These are phyloP conservation scores for Fusarium graminum DNA, from an alignment of 2,329 filamentous ascomycete genomes.

Conservation along the genomic window DNA sequence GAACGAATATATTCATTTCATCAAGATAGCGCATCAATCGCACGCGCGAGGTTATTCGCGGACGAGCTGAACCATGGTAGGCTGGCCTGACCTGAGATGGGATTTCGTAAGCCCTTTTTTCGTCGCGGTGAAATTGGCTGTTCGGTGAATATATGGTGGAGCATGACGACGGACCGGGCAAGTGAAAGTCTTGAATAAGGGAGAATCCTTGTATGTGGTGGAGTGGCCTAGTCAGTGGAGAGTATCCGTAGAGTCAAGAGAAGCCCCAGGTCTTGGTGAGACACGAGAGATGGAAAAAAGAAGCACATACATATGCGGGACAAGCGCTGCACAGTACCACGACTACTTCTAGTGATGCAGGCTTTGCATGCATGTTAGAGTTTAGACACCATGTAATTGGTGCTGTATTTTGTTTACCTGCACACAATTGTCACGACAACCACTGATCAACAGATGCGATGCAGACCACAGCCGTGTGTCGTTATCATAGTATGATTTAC, in stretches of 20 bases:
- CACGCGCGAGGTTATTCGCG: slow-evolving; percentile 30
- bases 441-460: slow-evolving; percentile 15
- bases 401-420: slow-evolving; percentile 21
- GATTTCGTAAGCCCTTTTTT: slow-evolving; percentile 38
- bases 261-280: slow-evolving; percentile 33
- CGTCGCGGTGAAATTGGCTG: slow-evolving; percentile 42
- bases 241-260: slow-evolving; percentile 21
- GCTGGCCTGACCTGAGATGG: slow-evolving; percentile 32
- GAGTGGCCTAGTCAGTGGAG: slow-evolving; percentile 41
- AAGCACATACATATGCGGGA: slow-evolving; percentile 9
- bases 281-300: slow-evolving; percentile 31
- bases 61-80: slow-evolving; percentile 27
- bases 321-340: slow-evolving; percentile 11
- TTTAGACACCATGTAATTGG: slow-evolving; percentile 22
- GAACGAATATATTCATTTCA: slow-evolving; percentile 28
- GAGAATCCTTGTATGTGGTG: slow-evolving; percentile 44
- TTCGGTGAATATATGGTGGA: slow-evolving; percentile 34
- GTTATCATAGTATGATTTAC: neutral
- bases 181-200: slow-evolving; percentile 34
- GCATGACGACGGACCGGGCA: slow-evolving; percentile 34
- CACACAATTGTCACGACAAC: slow-evolving; percentile 46
- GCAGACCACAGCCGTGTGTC: slow-evolving; percentile 8
- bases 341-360: slow-evolving; percentile 10
- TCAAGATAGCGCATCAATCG: slow-evolving; percentile 2
- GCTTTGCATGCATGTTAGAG: slow-evolving; percentile 25